Percentiles rank a stretch among this genome's conserved stretches.
These are phyloP conservation scores for Polygonum maritimum DNA, from an alignment of 148 eudicot species.

Conservation along the genomic window DNA sequence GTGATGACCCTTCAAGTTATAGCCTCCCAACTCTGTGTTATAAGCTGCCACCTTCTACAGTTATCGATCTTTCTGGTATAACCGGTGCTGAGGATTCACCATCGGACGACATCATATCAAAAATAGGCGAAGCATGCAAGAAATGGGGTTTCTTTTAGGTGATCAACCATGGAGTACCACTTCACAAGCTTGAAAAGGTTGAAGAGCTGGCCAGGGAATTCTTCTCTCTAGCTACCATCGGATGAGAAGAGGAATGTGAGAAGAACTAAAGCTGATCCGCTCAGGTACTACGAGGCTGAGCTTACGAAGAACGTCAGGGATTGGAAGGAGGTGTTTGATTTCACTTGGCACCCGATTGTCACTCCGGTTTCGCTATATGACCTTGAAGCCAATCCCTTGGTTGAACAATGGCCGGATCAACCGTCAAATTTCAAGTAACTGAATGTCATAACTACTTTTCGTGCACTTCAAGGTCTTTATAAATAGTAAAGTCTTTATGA, in stretches of 20 bases:
- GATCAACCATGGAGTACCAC: slow-evolving; percentile 41
- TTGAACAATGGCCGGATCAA: slow-evolving; percentile 37
- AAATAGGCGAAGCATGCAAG: slow-evolving; percentile 33
- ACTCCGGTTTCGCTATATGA: slow-evolving; percentile 27
- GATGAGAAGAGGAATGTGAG: slow-evolving; percentile 40
- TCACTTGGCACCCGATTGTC: slow-evolving; percentile 18
- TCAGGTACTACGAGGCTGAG: slow-evolving; percentile 43
- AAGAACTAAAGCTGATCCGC: slow-evolving; percentile 29
- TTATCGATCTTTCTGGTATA: slow-evolving; percentile 33
- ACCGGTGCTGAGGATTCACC: background rate
- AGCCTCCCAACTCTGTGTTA: too few species aligned
- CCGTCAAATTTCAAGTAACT: slow-evolving; percentile 10
- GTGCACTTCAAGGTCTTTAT: too few species aligned
- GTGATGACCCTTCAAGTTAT: too few species aligned
- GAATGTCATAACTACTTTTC: too few species aligned
- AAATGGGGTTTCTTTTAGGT: slow-evolving; percentile 56
- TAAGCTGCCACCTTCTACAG: background rate
- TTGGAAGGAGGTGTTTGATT: slow-evolving; percentile 51
- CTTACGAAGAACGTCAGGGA: slow-evolving; percentile 44
- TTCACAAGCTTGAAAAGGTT: slow-evolving; percentile 15
- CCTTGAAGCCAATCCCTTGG: slow-evolving; percentile 12
- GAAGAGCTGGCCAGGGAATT: slow-evolving; percentile 22
- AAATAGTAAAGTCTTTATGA: too few species aligned
- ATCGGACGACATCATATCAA: background rate
- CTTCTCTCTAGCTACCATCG: slow-evolving; percentile 22